A percentile compares a stretch with the other conserved stretches of the same genome.
Conservation (phyloP, 2,329 filamentous ascomycete species). For the Aureobasidium uvarum region DNA sequence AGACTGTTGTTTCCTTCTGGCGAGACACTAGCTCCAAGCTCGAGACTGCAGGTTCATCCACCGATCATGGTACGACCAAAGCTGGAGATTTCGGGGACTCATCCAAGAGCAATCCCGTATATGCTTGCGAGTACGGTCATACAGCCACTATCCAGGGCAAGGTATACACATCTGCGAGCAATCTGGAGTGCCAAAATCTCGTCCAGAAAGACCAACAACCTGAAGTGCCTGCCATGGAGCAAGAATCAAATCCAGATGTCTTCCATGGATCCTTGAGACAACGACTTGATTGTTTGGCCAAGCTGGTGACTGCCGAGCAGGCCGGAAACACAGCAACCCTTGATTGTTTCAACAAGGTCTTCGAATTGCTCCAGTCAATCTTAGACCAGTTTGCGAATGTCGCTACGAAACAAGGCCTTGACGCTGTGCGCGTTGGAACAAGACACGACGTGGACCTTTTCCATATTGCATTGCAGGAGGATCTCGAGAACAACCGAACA, state of each 20-base stretch:
- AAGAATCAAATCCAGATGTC: background rate
- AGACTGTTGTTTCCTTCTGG: background rate
- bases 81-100: background rate
- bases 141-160: background rate
- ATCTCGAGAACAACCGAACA: background rate
- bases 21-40: background rate
- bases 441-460: background rate
- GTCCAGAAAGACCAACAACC: background rate
- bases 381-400: background rate
- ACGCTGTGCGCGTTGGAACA: background rate
- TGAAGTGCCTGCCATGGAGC: background rate
- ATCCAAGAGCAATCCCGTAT: background rate
- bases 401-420: background rate
- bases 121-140: background rate
- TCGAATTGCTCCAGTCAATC: background rate
- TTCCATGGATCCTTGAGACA: background rate
- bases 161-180: background rate
- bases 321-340: background rate
- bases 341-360: background rate
- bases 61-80: background rate
- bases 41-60: background rate
- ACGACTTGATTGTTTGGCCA: background rate
- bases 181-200: background rate
- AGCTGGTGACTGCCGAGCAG: background rate
- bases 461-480: background rate